Base-by-base conservation (phyloP, 2,329 filamentous ascomycete species). In the Trichoderma sp. region DNA sequence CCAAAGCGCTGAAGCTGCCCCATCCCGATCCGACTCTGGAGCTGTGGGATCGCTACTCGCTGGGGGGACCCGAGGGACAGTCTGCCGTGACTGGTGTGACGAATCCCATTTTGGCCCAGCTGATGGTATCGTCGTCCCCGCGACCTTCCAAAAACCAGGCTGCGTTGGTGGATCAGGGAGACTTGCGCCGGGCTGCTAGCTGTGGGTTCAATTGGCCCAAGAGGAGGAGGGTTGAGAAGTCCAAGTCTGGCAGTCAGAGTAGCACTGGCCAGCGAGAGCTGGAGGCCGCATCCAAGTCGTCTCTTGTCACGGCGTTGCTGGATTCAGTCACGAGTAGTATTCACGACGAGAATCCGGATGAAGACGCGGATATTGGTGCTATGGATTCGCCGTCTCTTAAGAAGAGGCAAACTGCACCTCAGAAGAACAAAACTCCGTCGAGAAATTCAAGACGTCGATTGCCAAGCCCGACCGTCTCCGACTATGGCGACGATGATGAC, bases 11-110 rank as follows among this genome's bases (percentile, higher is more conserved):
- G 52, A 89, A 86, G 71, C 90, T 90, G 1, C 89, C 89, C 13
- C 87, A 90, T 70, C 85, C 88, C 35, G 91, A 94, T 73, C 90
- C 92, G 42, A 90, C 90, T 2, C 79, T 90, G 35, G 90, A 94
- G 70, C 79, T 94, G 2, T 94, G 92, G 92, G 91, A 91, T 72
- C 88, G 90, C 63, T 93, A 92, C 75, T 86, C 90, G 42, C 78
- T 87, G 17, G 77, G 74, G 42, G 75, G 64, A 80, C 69, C 71
- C 29, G 83, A 73, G 80, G 84, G 70, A 77, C 79, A 64, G 76
- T 81, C 15, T 78, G 83, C 70, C 72, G 78, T 63, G 77, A 78
- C 53, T 1, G 85, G 85, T 22, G 77, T 83, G 52, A 77, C 81
- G 50, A 88, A 87, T 72, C 86, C 87, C 45, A 80, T 84, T 17